These are phyloP conservation scores for Gossypium anomalum DNA, from an alignment of 345 rosid species.

Conservation along the genomic window DNA sequence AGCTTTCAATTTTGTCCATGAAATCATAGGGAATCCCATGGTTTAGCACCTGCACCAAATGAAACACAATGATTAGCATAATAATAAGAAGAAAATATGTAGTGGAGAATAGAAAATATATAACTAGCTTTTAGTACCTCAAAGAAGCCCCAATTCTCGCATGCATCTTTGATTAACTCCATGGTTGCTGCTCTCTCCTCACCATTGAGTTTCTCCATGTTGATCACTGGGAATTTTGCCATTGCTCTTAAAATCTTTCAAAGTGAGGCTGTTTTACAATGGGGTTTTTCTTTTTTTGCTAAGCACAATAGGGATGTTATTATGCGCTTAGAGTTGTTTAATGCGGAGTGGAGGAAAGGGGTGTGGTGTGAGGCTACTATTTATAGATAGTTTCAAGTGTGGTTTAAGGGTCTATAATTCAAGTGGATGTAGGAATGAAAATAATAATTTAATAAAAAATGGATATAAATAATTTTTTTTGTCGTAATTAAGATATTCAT, in stretches of 20 bases:
- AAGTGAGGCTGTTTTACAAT: neutral
- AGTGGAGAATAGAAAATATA: neutral
- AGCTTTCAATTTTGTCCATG: conserved; percentile 65
- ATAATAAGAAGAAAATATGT: neutral
- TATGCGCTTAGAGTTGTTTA: neutral
- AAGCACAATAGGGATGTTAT: neutral
- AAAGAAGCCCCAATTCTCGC: conserved; percentile 32
- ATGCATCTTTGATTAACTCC: conserved; percentile 82
- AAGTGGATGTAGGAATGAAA: neutral
- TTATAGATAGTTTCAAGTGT: conserved; percentile 21
- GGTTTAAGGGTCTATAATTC: neutral
- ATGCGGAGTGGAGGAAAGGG: conserved; percentile 3
- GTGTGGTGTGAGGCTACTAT: conserved; percentile 16
- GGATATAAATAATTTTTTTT: no score
- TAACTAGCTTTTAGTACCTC: conserved; percentile 20
- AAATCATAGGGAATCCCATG: conserved; percentile 68
- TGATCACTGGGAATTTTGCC: conserved; percentile 66
- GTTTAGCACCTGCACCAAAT: conserved; percentile 47
- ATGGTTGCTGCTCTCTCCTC: conserved; percentile 52
- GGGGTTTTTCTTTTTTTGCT: no score
- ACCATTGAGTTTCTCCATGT: conserved; percentile 28
- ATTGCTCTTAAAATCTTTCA: conserved; percentile 22
- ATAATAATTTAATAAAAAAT: no score
- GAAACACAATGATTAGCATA: neutral
- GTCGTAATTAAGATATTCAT: no score